A percentile compares a stretch with the other conserved stretches of the same genome.
phyloP scores from a whole-genome alignment of 2,329 filamentous ascomycete genomes.

The Cercospora sesami region DNA sequence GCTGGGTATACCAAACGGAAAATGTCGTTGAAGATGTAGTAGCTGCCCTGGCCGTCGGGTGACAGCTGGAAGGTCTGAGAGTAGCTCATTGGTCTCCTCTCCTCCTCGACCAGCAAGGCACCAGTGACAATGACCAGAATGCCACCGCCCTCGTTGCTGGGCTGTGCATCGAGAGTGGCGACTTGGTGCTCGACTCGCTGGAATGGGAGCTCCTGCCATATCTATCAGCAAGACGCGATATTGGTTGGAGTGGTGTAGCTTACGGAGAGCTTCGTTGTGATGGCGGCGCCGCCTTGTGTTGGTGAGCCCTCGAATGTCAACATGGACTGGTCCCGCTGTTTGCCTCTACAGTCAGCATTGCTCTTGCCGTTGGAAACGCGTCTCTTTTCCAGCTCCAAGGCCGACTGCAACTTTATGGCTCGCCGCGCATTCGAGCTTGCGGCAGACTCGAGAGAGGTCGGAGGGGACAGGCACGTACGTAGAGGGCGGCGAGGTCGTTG shows the following conservation, averaged over 20 bases:
- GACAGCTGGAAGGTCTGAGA: constrained; percentile 84
- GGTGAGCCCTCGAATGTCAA: constrained; percentile 83
- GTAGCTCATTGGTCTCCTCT: constrained; percentile 85
- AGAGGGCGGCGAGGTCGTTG: constrained; percentile 65
- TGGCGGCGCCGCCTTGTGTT: constrained; percentile 62
- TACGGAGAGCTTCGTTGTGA: constrained; percentile 81
- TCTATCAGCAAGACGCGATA: not conserved
- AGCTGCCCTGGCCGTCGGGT: constrained; percentile 66
- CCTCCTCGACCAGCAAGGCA: constrained; percentile 78
- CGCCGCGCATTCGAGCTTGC: not conserved
- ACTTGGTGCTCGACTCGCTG: constrained; percentile 76
- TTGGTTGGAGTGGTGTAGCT: constrained; percentile 34
- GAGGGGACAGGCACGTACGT: constrained; percentile 57
- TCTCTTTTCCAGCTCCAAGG: not conserved
- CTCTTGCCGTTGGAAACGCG: not conserved
- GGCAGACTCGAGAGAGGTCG: not conserved
- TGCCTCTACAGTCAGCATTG: constrained; percentile 17
- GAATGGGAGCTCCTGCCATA: constrained; percentile 70
- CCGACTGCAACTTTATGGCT: not conserved
- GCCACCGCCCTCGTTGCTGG: constrained; percentile 63
- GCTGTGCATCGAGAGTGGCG: constrained; percentile 79
- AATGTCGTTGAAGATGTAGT: constrained; percentile 90
- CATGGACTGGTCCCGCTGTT: constrained; percentile 79
- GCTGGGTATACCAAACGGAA: constrained; percentile 80
- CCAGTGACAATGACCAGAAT: constrained; percentile 90